phyloP scores from a whole-genome alignment of 148 eudicot genomes.

The Fallopia convolvulus region DNA sequence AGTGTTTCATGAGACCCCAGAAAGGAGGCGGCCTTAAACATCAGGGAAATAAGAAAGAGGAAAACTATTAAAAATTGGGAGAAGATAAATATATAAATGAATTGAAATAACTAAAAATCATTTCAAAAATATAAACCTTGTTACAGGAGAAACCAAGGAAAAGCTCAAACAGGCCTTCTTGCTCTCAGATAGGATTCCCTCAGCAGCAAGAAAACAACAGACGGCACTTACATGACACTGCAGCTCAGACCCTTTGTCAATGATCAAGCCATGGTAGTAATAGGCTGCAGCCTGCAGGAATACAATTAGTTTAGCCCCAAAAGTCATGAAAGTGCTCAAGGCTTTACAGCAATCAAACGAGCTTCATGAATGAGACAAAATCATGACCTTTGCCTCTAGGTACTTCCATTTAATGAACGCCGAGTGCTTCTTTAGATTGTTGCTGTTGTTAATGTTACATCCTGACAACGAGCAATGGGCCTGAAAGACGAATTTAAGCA shows the following conservation, averaged over 20 bases:
- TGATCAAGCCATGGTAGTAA: slow-evolving; percentile 72
- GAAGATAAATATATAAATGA: not conserved
- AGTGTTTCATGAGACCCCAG: slow-evolving; percentile 80
- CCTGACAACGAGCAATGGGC: slow-evolving; percentile 60
- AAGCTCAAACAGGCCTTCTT: slow-evolving; percentile 75
- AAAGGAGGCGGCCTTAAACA: slow-evolving; percentile 62
- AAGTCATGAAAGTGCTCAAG: not conserved
- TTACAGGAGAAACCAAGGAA: slow-evolving; percentile 71
- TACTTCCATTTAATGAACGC: slow-evolving; percentile 80
- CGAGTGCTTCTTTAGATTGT: slow-evolving; percentile 50
- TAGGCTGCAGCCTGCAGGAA: slow-evolving; percentile 77
- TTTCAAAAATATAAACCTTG: slow-evolving; percentile 36
- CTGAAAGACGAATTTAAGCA: slow-evolving; percentile 23
- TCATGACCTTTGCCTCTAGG: slow-evolving; percentile 78
- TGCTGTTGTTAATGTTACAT: slow-evolving; percentile 22
- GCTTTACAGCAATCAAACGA: not conserved
- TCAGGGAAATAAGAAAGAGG: not conserved
- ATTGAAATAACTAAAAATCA: not conserved
- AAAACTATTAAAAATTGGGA: not conserved
- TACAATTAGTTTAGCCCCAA: not conserved
- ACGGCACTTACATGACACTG: slow-evolving; percentile 58
- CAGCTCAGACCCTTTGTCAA: slow-evolving; percentile 75
- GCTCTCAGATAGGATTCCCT: slow-evolving; percentile 66
- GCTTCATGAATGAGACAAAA: not conserved
- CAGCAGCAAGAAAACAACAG: slow-evolving; percentile 69